Evolutionary conservation across 371 early-diverging fungal genomes (phyloP).

Genomic region (Amoeboaphelidium protococcarum): DNA sequence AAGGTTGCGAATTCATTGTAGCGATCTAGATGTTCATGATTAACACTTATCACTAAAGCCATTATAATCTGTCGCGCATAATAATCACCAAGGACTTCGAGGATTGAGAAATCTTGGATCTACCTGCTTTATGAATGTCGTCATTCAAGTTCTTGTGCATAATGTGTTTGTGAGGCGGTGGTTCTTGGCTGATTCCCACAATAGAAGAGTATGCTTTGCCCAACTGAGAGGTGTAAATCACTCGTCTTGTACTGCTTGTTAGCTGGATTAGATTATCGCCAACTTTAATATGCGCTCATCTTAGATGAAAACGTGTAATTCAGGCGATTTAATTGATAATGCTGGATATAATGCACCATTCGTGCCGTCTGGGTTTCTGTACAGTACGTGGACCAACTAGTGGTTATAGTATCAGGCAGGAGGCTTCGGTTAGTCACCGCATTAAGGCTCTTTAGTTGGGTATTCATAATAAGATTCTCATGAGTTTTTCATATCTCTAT

Average conservation of each 20-base stretch:
- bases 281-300: constrained; percentile 14
- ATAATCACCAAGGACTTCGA: constrained; percentile 30
- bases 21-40: too few relatives aligned
- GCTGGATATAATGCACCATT: constrained; percentile 36
- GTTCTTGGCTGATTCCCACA: constrained; percentile 63
- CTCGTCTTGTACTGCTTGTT: constrained; percentile 66
- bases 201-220: constrained; percentile 26
- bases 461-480: constrained; percentile 90
- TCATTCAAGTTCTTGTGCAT: constrained; percentile 68
- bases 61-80: neutral
- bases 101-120: constrained; percentile 77
- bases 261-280: constrained; percentile 49
- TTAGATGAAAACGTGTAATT: too few relatives aligned
- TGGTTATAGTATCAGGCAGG: constrained; percentile 35
- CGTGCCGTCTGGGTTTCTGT: constrained; percentile 53
- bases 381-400: constrained; percentile 77
- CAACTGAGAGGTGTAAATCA: constrained; percentile 2
- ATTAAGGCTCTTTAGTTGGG: constrained; percentile 55
- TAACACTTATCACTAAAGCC: neutral
- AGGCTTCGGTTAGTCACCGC: too few relatives aligned
- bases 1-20: too few relatives aligned
- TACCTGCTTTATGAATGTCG: constrained; percentile 82
- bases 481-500: constrained; percentile 69
- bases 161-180: constrained; percentile 63
- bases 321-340: too few relatives aligned